phyloP scores from a whole-genome alignment of 2,329 filamentous ascomycete species.

The Aspergillus thermomutatus region DNA sequence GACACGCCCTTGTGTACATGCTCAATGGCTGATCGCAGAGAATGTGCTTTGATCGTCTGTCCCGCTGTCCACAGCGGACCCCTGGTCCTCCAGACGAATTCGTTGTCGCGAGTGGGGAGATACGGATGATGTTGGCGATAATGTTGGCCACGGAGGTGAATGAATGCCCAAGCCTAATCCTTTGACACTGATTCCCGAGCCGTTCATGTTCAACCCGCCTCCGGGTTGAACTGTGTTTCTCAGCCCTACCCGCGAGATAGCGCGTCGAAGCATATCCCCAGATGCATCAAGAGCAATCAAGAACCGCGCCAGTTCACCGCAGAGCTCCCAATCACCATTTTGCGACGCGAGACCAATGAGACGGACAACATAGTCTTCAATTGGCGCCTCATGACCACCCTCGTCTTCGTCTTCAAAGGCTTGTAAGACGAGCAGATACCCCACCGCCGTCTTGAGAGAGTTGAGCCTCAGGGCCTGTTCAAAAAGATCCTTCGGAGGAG shows the following conservation, averaged over 20 bases:
- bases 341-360: constrained; percentile 76
- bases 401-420: constrained; percentile 60
- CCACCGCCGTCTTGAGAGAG: constrained; percentile 88
- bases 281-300: constrained; percentile 86
- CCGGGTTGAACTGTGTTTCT: constrained; percentile 15
- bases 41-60: background rate
- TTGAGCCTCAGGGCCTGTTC: constrained; percentile 85
- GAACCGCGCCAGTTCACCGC: constrained; percentile 92
- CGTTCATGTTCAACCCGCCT: constrained; percentile 19
- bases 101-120: constrained; percentile 13
- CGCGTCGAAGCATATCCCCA: constrained; percentile 66
- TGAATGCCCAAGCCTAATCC: constrained; percentile 34
- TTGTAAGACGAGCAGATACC: constrained; percentile 92
- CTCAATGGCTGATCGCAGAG: background rate
- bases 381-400: constrained; percentile 49
- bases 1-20: background rate
- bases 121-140: constrained; percentile 27
- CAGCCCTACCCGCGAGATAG: constrained; percentile 42
- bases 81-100: background rate
- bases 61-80: background rate
- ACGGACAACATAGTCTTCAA: constrained; percentile 62
- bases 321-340: constrained; percentile 90
- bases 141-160: constrained; percentile 31
- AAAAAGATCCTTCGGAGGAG: constrained; percentile 85
- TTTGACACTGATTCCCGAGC: constrained; percentile 26